phyloP scores from a whole-genome alignment of 2,329 filamentous ascomycete species.

The Biscogniauxia marginata region DNA sequence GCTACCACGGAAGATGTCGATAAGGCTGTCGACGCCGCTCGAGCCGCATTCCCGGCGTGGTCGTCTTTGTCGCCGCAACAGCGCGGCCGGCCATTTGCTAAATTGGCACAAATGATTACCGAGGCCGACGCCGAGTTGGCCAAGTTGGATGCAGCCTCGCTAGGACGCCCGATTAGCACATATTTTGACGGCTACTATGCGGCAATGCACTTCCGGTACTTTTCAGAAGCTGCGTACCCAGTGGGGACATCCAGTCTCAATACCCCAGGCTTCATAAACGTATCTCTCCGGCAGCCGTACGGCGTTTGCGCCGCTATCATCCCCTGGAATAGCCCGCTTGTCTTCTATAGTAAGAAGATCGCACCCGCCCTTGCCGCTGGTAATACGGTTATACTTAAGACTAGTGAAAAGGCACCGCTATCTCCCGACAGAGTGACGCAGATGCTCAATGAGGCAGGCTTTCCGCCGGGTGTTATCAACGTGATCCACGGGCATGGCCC shows the following conservation, averaged over 20 bases:
- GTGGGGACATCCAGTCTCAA: slow-evolving; percentile 21
- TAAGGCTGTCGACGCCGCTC: slow-evolving; percentile 23
- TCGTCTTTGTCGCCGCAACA: slow-evolving; percentile 15
- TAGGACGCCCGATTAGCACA: slow-evolving; percentile 19
- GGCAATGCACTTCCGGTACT: slow-evolving; percentile 15
- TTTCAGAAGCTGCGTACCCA: slow-evolving; percentile 17
- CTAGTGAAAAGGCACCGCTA: slow-evolving; percentile 63
- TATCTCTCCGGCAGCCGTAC: slow-evolving; percentile 55
- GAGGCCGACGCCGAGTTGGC: slow-evolving; percentile 15
- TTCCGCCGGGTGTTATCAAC: slow-evolving; percentile 64
- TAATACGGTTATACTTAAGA: slow-evolving; percentile 63
- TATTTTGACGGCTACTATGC: slow-evolving; percentile 20
- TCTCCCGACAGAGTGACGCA: slow-evolving; percentile 62
- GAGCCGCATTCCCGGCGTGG: slow-evolving; percentile 24
- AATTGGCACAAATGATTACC: slow-evolving; percentile 20
- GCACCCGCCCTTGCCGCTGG: slow-evolving; percentile 67
- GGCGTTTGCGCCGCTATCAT: slow-evolving; percentile 77
- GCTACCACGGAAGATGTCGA: slow-evolving; percentile 25
- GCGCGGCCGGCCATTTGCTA: slow-evolving; percentile 17
- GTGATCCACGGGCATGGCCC: slow-evolving; percentile 56
- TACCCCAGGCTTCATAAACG: slow-evolving; percentile 20
- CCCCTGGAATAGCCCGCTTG: slow-evolving; percentile 78
- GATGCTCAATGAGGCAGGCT: slow-evolving; percentile 69
- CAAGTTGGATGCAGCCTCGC: slow-evolving; percentile 14
- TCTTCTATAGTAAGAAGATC: slow-evolving; percentile 76